Conservation (phyloP, 2,329 filamentous ascomycete genomes). For the Fusarium mundagurra region DNA sequence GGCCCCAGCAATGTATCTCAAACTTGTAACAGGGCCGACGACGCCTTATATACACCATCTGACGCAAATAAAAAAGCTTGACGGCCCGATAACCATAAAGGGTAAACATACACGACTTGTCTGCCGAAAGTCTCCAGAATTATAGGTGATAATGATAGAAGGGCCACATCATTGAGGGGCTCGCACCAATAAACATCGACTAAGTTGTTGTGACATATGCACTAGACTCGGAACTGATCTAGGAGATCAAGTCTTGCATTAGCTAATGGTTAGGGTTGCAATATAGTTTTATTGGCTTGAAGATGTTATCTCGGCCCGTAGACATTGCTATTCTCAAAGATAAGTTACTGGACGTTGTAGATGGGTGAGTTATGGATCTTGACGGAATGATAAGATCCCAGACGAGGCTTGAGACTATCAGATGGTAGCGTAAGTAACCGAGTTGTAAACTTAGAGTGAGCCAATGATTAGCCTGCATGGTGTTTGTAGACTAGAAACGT, state of each 20-base stretch:
- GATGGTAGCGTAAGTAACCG: background rate
- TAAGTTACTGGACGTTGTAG: background rate
- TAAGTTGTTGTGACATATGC: background rate
- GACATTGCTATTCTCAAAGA: background rate
- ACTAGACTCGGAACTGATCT: conserved; percentile 10
- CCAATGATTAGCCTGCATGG: background rate
- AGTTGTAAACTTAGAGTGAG: background rate
- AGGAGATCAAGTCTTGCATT: conserved; percentile 9
- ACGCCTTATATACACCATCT: background rate
- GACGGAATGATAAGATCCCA: background rate
- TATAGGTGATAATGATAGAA: background rate
- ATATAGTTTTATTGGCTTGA: background rate
- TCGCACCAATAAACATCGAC: conserved; percentile 15
- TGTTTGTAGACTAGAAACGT: background rate
- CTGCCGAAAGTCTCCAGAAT: background rate
- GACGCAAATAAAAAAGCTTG: background rate
- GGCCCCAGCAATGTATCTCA: background rate
- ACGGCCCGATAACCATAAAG: background rate
- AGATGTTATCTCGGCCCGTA: background rate
- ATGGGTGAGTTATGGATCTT: background rate
- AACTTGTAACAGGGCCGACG: too few species aligned
- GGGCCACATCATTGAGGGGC: conserved; percentile 2
- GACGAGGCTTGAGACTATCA: background rate
- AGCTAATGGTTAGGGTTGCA: background rate
- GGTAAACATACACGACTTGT: background rate